Percentiles rank a stretch among this genome's conserved stretches.
These are phyloP conservation scores for Viola pubescens DNA, from an alignment of 441 rosid genomes.

Conservation along the genomic window DNA sequence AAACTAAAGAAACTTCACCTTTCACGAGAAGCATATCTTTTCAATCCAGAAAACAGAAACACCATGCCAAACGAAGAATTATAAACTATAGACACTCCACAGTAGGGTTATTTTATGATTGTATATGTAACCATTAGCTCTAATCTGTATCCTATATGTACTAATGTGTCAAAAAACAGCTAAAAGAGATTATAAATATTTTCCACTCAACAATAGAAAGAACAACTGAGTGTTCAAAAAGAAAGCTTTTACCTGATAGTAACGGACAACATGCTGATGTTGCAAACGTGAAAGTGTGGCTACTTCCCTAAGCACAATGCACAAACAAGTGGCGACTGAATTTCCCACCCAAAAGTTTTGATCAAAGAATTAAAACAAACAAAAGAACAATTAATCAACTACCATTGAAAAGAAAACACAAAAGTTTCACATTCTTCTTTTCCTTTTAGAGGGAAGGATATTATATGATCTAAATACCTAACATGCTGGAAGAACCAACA, in stretches of 20 bases:
- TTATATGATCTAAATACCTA: not conserved
- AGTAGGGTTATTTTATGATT: not conserved
- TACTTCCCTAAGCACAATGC: conserved; percentile 69
- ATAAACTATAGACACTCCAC: not conserved
- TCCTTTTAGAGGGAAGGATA: not conserved
- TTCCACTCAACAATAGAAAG: not conserved
- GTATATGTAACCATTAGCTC: conserved; percentile 4
- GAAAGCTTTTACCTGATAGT: conserved; percentile 70
- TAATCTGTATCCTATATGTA: not conserved
- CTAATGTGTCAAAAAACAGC: not conserved
- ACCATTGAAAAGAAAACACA: not conserved
- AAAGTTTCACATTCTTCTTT: not conserved
- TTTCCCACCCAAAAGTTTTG: not conserved
- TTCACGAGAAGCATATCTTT: not conserved
- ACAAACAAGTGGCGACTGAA: not conserved
- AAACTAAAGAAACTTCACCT: not conserved
- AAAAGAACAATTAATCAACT: conserved; percentile 5
- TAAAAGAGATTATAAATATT: conserved; percentile 2
- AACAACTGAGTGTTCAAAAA: conserved; percentile 13
- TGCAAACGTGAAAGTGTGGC: conserved; percentile 97
- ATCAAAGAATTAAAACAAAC: not conserved
- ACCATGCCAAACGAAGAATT: not conserved
- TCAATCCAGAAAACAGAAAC: not conserved
- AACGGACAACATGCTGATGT: conserved; percentile 98
- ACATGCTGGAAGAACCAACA: not conserved